phyloP scores from a whole-genome alignment of 352 stramenopile species.

The Phytophthora rubi region DNA sequence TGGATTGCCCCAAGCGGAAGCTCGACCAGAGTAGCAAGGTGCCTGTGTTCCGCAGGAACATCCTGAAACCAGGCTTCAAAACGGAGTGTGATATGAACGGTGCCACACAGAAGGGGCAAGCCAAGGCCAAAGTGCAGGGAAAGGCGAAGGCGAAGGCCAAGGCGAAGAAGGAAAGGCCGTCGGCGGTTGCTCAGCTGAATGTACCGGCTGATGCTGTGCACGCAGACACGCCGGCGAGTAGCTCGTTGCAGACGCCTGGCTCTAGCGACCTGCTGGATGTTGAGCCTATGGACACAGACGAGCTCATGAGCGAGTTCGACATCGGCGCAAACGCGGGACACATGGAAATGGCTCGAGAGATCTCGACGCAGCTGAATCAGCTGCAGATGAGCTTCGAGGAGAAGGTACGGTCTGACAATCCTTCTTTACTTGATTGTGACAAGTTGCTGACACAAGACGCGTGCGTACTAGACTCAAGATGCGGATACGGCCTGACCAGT shows the following conservation, averaged over 20 bases:
- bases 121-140: neutral
- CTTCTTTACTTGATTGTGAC: neutral
- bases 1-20: neutral
- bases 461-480: conserved; percentile 13
- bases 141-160: neutral
- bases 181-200: neutral
- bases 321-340: neutral
- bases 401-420: conserved; percentile 2
- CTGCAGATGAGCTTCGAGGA: neutral
- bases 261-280: neutral
- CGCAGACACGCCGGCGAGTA: neutral
- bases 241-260: neutral
- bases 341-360: neutral
- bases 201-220: neutral
- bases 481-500: conserved; percentile 14
- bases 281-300: neutral
- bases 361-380: neutral
- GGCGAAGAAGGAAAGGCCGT: neutral
- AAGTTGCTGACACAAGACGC: conserved; percentile 7
- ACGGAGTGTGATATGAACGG: neutral
- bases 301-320: neutral
- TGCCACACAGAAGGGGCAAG: neutral
- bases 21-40: neutral
- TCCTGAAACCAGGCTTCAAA: neutral
- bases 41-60: neutral